These are phyloP conservation scores for Peronosclerospora sorghi DNA, from an alignment of 352 stramenopile genomes.

Conservation along the genomic window DNA sequence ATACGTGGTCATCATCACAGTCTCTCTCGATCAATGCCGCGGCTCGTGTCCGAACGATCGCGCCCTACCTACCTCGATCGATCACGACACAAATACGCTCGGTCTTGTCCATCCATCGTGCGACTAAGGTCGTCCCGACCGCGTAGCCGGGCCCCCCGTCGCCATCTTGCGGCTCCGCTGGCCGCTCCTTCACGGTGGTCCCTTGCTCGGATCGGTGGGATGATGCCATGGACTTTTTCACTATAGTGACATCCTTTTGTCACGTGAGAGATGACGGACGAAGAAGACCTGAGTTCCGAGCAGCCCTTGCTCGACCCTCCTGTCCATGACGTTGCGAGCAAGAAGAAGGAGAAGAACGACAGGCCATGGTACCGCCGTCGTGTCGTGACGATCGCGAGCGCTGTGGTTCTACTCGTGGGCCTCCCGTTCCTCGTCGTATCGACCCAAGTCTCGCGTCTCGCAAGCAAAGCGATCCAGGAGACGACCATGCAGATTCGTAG, in stretches of 20 bases:
- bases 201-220: too few species aligned
- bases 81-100: conserved; percentile 76
- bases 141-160: conserved; percentile 26
- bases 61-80: conserved; percentile 43
- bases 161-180: conserved; percentile 2
- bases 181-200: conserved; percentile 5
- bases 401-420: conserved; percentile 17
- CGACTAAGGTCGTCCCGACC: conserved; percentile 51
- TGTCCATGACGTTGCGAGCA: neutral
- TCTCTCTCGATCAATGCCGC: too few species aligned
- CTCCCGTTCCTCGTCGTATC: conserved; percentile 31
- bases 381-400: conserved; percentile 5
- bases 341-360: neutral
- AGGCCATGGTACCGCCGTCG: conserved; percentile 21
- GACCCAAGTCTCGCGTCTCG: conserved; percentile 46
- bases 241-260: neutral
- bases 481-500: conserved; percentile 44
- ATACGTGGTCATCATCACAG: too few species aligned
- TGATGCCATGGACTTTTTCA: too few species aligned
- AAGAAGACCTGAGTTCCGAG: conserved; percentile 14
- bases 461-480: conserved; percentile 39
- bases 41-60: too few species aligned
- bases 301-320: conserved; percentile 22
- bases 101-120: conserved; percentile 65
- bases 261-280: conserved; percentile 2